These are phyloP conservation scores for Potentilla sterilis DNA, from an alignment of 306 rosid genomes.

Conservation along the genomic window DNA sequence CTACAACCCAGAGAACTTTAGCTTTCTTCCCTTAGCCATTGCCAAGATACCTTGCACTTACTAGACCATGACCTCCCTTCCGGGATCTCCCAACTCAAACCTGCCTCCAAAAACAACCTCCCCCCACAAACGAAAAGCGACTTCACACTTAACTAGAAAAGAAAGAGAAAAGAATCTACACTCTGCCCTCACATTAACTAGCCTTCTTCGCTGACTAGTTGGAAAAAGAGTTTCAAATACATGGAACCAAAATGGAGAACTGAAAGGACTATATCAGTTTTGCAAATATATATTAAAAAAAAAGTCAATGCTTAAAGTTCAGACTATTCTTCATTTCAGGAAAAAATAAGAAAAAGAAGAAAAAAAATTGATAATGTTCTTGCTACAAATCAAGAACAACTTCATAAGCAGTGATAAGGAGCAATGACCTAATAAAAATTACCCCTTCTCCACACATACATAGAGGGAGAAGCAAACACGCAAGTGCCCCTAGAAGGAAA, in stretches of 20 bases:
- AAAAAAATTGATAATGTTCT: background rate
- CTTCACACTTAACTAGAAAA: background rate
- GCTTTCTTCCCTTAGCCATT: background rate
- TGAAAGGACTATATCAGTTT: background rate
- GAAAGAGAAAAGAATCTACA: background rate
- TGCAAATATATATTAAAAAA: too few relatives aligned
- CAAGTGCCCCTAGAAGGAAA: background rate
- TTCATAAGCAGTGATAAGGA: background rate
- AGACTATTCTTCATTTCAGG: background rate
- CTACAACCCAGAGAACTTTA: background rate
- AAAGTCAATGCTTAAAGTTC: background rate
- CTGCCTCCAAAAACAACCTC: background rate
- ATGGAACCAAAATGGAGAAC: background rate
- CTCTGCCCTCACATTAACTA: background rate
- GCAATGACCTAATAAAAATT: conserved; percentile 1
- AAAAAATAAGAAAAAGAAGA: too few relatives aligned
- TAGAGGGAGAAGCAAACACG: background rate
- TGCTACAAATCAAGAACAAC: background rate
- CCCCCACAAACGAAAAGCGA: background rate
- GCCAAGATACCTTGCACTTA: background rate
- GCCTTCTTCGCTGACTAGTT: background rate
- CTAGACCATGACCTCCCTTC: background rate
- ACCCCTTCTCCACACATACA: too few relatives aligned
- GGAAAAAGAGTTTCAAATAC: background rate
- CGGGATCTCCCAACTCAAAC: background rate